These are phyloP conservation scores for Termitomyces sp. DNA, from an alignment of 1,284 basidiomycete genomes.

Conservation along the genomic window DNA sequence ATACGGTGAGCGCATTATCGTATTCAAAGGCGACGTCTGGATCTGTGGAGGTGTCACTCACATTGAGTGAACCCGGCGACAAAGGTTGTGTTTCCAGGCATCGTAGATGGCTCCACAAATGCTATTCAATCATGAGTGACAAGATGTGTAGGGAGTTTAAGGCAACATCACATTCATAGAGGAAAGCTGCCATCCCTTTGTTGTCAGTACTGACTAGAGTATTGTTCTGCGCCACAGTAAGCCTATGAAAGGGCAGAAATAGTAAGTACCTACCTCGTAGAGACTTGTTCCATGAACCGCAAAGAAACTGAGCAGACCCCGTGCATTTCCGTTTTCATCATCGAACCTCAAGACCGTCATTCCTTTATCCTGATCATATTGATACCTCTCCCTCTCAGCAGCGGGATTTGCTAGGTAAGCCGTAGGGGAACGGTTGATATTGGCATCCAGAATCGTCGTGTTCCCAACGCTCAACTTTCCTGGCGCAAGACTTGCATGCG, in stretches of 20 bases:
- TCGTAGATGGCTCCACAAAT: conserved; percentile 52
- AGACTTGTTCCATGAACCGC: conserved; percentile 78
- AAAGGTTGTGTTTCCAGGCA: conserved; percentile 68
- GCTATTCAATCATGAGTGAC: conserved; percentile 30
- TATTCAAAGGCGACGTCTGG: neutral
- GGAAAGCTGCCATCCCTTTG: conserved; percentile 77
- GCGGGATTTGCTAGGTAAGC: conserved; percentile 71
- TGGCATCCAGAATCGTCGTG: conserved; percentile 60
- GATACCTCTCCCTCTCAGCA: conserved; percentile 58
- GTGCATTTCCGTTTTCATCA: conserved; percentile 48
- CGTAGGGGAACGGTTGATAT: conserved; percentile 71
- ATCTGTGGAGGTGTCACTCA: conserved; percentile 24
- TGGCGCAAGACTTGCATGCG: conserved; percentile 57
- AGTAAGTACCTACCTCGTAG: conserved; percentile 46
- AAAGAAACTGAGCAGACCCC: conserved; percentile 73
- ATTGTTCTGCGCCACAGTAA: conserved; percentile 50
- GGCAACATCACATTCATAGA: conserved; percentile 55
- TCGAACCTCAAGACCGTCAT: conserved; percentile 63
- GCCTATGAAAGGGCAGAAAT: conserved; percentile 1
- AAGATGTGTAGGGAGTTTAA: neutral
- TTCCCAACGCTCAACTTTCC: conserved; percentile 64
- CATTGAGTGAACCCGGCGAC: conserved; percentile 73
- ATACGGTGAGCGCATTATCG: neutral
- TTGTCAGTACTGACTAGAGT: conserved; percentile 74
- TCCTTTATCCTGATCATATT: conserved; percentile 69